phyloP scores from a whole-genome alignment of 202 grass and related monocot genomes.

The Schoenoplectus triqueter region DNA sequence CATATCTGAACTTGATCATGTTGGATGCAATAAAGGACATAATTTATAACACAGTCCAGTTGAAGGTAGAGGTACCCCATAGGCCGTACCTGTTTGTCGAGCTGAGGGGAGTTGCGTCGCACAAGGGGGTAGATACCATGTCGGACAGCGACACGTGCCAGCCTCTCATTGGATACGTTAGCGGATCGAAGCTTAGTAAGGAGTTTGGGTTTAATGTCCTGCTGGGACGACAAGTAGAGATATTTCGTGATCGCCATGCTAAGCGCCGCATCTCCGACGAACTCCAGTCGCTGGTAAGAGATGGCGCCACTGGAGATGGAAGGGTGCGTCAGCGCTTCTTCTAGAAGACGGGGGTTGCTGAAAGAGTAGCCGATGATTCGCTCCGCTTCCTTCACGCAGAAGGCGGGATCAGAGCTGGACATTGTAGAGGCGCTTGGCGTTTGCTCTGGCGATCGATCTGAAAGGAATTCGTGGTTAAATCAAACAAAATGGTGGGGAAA shows the following conservation, averaged over 20 bases:
- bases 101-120: conserved; percentile 54
- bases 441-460: not conserved
- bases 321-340: conserved; percentile 77
- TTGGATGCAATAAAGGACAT: not conserved
- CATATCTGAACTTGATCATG: not conserved
- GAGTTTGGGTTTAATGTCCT: conserved; percentile 47
- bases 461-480: not conserved
- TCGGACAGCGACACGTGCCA: conserved; percentile 66
- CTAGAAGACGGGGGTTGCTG: conserved; percentile 51
- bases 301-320: conserved; percentile 40
- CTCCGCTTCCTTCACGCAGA: conserved; percentile 37
- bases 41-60: not conserved
- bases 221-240: conserved; percentile 54
- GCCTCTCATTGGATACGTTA: conserved; percentile 84
- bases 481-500: not conserved
- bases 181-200: conserved; percentile 65
- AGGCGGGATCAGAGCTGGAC: not conserved
- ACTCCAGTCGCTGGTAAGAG: conserved; percentile 80
- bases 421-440: not conserved
- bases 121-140: conserved; percentile 66
- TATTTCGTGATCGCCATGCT: conserved; percentile 61
- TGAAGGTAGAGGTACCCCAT: not conserved
- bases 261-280: conserved; percentile 76
- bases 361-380: conserved; percentile 59
- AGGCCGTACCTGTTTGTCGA: conserved; percentile 56